These are phyloP conservation scores for Claviceps sp. DNA, from an alignment of 2,329 filamentous ascomycete genomes.

Conservation along the genomic window DNA sequence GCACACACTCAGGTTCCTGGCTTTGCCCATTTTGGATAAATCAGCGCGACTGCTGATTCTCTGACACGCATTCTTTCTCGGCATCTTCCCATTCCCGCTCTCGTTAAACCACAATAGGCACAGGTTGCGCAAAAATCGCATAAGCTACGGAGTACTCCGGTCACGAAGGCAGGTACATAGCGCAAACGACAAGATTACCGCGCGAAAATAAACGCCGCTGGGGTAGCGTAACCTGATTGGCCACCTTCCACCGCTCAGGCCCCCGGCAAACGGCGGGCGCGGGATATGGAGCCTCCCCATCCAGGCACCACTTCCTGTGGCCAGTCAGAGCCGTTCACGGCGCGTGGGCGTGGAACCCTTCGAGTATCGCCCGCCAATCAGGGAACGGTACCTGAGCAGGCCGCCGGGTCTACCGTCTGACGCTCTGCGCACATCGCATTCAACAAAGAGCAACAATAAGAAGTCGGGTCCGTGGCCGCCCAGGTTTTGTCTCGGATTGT, in stretches of 20 bases:
- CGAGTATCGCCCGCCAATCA: slow-evolving; percentile 9
- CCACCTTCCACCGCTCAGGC: neutral
- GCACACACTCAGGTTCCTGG: no score
- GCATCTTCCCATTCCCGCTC: neutral
- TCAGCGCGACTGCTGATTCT: neutral
- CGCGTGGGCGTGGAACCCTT: neutral
- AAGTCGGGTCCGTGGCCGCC: neutral
- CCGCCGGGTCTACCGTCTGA: neutral
- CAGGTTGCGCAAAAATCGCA: no score
- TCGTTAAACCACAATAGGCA: no score
- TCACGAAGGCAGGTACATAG: no score
- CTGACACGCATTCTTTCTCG: neutral
- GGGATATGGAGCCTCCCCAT: neutral
- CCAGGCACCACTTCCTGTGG: slow-evolving; percentile 8
- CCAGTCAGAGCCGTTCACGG: slow-evolving; percentile 8
- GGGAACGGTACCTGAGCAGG: slow-evolving; percentile 8
- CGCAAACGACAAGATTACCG: no score
- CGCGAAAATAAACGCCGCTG: no score
- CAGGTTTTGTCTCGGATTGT: no score
- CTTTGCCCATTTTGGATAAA: neutral
- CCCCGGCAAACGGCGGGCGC: neutral
- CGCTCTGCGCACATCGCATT: neutral
- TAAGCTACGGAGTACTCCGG: no score
- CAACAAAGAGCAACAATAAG: neutral
- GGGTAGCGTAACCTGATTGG: no score